Base-by-base conservation (phyloP, 2,329 filamentous ascomycete genomes). In the Elsinoe necatrix region DNA sequence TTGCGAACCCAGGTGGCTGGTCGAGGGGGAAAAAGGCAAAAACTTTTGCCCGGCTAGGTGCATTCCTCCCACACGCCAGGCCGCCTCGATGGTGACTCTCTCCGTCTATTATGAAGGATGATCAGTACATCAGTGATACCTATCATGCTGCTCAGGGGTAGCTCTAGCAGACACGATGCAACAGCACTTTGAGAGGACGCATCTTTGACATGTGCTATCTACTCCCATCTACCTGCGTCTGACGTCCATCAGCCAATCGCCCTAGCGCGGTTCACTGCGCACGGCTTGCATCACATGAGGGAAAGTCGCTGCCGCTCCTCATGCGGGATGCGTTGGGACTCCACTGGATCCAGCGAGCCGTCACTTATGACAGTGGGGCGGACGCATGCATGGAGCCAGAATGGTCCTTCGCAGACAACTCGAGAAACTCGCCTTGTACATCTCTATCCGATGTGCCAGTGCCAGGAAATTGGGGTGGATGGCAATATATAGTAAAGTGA, bases 241-340 rank as follows among this genome's bases (percentile, higher is more conserved):
- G 45, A 50, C 25, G 45, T 50, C 18, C 25, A 14, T 16, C 18
- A 31, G 25, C 25, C 25, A 50, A 21, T 50, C 25, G 23, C 25
- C 27, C 25, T 31, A 34, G 25, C 25, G 25, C 25, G 45, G 29
- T 52, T 35, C 16, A 35, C n/a, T 18, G 31, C 48, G 34, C 31
- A 52, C 9, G n/a, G 18, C 31, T 25, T 20, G 2, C 29, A 39
- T 52, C 48, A 52, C 48, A 52, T 52, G 48, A 52, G 48, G 39
- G 31, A 29, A 52, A 35, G 29, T 3, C 16, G 16, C 48, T 52
- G 48, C 48, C 48, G 48, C 31, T 39, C 48, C 48, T 35, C 48
- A n/a, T 52, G 48, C 48, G 16, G 48, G 29, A 39, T 35, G 48
- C 29, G 45, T 18, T 50, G 45, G 25, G 34, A 25, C 45, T 52